Conservation (phyloP, 129 eudicot species). For the Tagetes patula region DNA sequence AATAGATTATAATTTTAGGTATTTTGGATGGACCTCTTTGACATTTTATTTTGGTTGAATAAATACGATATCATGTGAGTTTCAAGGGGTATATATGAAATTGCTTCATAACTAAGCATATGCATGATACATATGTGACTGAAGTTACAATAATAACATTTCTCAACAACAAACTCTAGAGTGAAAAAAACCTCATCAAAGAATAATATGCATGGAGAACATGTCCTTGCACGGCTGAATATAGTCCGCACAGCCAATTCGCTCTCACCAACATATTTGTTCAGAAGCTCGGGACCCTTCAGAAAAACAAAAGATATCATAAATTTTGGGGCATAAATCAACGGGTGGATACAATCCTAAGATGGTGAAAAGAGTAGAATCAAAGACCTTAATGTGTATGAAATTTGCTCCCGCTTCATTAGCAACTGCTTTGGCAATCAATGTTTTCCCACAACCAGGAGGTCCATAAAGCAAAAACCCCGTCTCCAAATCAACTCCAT, state of each 20-base stretch:
- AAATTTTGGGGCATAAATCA: background rate
- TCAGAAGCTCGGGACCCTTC: conserved; percentile 93
- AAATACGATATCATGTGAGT: background rate
- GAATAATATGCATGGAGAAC: conserved; percentile 91
- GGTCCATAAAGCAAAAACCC: conserved; percentile 95
- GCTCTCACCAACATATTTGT: conserved; percentile 94
- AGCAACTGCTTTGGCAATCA: conserved; percentile 95
- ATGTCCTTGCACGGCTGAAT: conserved; percentile 94
- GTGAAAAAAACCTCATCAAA: conserved; percentile 74
- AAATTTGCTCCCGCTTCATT: conserved; percentile 96
- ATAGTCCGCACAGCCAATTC: conserved; percentile 80
- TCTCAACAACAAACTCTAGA: background rate
- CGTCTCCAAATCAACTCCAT: conserved; percentile 65
- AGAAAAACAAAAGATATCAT: background rate
- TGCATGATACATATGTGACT: conserved; percentile 5
- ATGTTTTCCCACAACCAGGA: conserved; percentile 96
- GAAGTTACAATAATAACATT: background rate
- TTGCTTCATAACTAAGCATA: background rate
- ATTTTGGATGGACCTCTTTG: background rate
- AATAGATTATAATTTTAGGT: background rate
- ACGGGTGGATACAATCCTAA: background rate
- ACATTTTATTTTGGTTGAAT: background rate
- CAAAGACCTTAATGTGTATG: conserved; percentile 79
- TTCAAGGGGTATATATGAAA: background rate
- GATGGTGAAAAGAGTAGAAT: background rate